Evolutionary conservation across 495 filamentous ascomycete species (phyloP).

Genomic region (Penicillium malachiteum): DNA sequence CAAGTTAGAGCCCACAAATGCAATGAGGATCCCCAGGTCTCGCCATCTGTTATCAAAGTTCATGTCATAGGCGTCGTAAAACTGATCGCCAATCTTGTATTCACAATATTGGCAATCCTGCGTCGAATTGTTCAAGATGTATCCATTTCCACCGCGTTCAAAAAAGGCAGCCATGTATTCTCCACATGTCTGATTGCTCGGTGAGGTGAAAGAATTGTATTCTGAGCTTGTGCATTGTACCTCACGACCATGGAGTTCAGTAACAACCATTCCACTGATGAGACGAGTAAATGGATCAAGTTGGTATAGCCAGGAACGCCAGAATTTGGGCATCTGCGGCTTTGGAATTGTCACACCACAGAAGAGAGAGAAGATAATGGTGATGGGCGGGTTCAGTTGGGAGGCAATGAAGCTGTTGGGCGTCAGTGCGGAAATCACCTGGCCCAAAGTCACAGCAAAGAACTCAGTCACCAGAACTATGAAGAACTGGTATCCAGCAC

Average conservation of each 20-base stretch:
- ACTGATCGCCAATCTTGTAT: constrained; percentile 74
- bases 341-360: constrained; percentile 80
- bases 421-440: constrained; percentile 66
- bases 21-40: constrained; percentile 73
- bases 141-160: constrained; percentile 60
- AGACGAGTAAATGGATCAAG: constrained; percentile 83
- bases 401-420: constrained; percentile 69
- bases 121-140: constrained; percentile 59
- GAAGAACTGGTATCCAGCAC: constrained; percentile 80
- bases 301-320: constrained; percentile 77
- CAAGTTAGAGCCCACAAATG: constrained; percentile 73
- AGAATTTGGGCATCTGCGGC: constrained; percentile 73
- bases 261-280: constrained; percentile 75
- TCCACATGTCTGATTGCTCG: constrained; percentile 60
- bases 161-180: constrained; percentile 76
- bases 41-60: constrained; percentile 69
- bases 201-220: constrained; percentile 61
- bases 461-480: constrained; percentile 76
- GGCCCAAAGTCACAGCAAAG: constrained; percentile 71
- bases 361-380: constrained; percentile 78
- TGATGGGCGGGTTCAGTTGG: constrained; percentile 73
- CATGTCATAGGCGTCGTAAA: constrained; percentile 65
- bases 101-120: constrained; percentile 73
- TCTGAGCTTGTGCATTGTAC: constrained; percentile 59
- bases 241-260: constrained; percentile 63